Evolutionary conservation across 805 yeast genomes (phyloP).

Genomic region (Lipomyces sp.): DNA sequence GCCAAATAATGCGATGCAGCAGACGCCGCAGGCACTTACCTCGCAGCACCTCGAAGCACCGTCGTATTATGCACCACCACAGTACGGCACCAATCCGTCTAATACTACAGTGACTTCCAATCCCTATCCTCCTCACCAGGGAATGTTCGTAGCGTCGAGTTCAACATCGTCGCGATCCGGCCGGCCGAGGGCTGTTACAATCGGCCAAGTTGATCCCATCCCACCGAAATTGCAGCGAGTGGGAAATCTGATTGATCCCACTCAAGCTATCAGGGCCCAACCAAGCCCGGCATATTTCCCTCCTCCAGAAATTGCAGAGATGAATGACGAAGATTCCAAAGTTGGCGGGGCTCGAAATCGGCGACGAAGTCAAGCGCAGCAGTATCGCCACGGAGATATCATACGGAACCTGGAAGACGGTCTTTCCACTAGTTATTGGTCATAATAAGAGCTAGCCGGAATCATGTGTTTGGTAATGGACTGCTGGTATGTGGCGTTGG

Average conservation of each 20-base stretch:
- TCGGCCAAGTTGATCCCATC: constrained; percentile 48
- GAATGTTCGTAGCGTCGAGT: constrained; percentile 5
- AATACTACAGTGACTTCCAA: constrained; percentile 15
- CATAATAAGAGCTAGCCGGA: not conserved
- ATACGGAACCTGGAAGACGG: constrained; percentile 45
- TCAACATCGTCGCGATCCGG: constrained; percentile 32
- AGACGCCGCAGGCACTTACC: constrained; percentile 19
- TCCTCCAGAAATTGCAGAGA: constrained; percentile 44
- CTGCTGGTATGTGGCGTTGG: not conserved
- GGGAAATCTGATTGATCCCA: constrained; percentile 49
- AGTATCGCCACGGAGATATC: constrained; percentile 38
- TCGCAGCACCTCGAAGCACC: constrained; percentile 8
- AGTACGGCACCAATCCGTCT: not conserved
- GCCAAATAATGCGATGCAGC: constrained; percentile 16
- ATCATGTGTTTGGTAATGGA: not conserved
- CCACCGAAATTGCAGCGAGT: constrained; percentile 51
- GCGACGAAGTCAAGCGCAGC: constrained; percentile 13
- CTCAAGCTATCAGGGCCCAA: constrained; percentile 47
- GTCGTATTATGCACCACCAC: constrained; percentile 16
- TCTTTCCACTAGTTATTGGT: constrained; percentile 31
- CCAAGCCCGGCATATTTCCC: constrained; percentile 51
- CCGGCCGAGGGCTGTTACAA: constrained; percentile 49
- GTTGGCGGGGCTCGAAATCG: constrained; percentile 11
- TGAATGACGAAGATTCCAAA: constrained; percentile 7
- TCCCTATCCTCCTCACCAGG: constrained; percentile 33